Evolutionary conservation across 73 alveolate species (phyloP).

Genomic region (Paramecium tetraurelia): DNA sequence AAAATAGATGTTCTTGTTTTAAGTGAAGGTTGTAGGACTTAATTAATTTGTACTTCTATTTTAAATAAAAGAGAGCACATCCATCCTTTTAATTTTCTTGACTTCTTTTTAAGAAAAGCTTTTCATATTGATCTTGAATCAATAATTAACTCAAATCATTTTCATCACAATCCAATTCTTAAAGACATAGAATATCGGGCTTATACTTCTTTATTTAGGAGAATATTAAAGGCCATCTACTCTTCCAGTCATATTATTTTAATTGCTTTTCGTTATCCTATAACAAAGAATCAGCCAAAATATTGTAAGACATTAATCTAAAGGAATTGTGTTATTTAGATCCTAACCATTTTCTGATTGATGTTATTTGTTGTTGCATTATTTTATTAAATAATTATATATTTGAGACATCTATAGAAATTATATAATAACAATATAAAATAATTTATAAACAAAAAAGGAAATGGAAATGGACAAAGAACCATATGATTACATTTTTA

Average conservation of each 20-base stretch:
- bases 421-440: background rate
- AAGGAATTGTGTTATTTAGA: background rate
- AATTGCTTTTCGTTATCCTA: background rate
- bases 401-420: background rate
- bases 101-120: background rate
- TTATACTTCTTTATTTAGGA: background rate
- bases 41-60: background rate
- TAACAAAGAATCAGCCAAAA: constrained; percentile 29
- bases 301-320: constrained; percentile 31
- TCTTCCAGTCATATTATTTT: background rate
- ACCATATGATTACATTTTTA: constrained; percentile 63
- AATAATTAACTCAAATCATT: background rate
- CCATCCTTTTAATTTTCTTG: background rate
- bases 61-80: constrained; percentile 1
- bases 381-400: background rate
- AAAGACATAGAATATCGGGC: constrained; percentile 9
- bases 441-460: background rate
- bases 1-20: background rate
- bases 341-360: background rate
- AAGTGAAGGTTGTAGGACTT: background rate
- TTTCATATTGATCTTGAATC: background rate
- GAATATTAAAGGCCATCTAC: background rate
- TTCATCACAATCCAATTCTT: constrained; percentile 31
- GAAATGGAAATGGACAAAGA: constrained; percentile 58
- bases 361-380: background rate